Base-by-base conservation (phyloP, 1,139 yeast species). In the Sugiyamaella neomexicana region DNA sequence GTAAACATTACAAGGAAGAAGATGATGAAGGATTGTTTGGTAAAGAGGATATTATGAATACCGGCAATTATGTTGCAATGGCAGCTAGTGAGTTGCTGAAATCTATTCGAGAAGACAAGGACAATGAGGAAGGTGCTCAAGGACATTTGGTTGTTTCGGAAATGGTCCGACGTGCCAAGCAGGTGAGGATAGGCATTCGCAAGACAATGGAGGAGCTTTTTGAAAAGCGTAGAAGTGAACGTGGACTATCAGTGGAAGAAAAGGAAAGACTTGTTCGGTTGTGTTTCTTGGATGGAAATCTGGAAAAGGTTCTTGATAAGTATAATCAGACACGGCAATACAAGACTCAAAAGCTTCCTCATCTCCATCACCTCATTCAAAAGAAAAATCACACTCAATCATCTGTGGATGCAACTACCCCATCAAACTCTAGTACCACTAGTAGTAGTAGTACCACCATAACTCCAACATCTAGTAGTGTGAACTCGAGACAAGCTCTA, bases 1-100 rank as follows among this genome's bases (percentile, higher is more conserved):
- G 54, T 16, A 51, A 70, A 38, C 63, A 70, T 42, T 71, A 71
- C 51, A 73, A 72, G 61, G 70, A 74, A 54, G 72, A 73, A 51
- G 70, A 62, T 34, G 61, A 60, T 36, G 62, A 60, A 9, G 59
- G 60, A 17, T 52, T 57, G n/a, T 53, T 57, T 40, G 60, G 55
- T 17, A 56, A 60, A 32, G 67, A 66, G 34, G 56, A 58, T 27
- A 46, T 65, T 44, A 55, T 67, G 46, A 66, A 62, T 34, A 57
- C 64, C 8, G 70, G 70, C 13, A 61, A 59, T 37, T 66, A 65
- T 42, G 58, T 66, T 8, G 67, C 66, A 17, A 59, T 62, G 34
- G 69, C 71, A 6, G 65, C 68, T n/a, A 62, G 57, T 1, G 68
- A 66, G 29, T 62, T 65, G 34, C 57, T 65, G 43, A 57, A 60